Evolutionary conservation across 257 asterid species (phyloP).

Genomic region (Fraxinus quadrangulata): DNA sequence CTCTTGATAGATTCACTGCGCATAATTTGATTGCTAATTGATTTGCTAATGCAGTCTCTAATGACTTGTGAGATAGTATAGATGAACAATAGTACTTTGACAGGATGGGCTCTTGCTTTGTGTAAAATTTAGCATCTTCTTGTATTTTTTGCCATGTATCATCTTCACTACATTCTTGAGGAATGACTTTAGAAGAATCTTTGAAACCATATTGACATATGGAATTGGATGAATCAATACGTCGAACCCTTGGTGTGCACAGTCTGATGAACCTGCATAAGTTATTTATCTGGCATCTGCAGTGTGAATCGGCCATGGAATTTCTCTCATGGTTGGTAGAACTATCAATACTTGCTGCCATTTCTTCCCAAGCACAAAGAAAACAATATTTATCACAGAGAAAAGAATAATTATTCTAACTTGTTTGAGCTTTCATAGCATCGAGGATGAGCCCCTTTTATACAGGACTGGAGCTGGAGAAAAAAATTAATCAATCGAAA

Average conservation of each 20-base stretch:
- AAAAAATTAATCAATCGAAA: background rate
- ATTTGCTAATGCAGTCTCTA: conserved; percentile 40
- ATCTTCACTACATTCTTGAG: conserved; percentile 33
- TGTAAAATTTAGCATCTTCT: conserved; percentile 32
- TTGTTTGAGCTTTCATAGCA: background rate
- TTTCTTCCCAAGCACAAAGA: conserved; percentile 13
- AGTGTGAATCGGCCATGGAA: conserved; percentile 4
- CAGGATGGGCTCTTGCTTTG: conserved; percentile 38
- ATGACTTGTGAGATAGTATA: conserved; percentile 33
- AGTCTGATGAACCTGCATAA: conserved; percentile 1
- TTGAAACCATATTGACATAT: background rate
- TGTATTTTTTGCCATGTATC: conserved; percentile 38
- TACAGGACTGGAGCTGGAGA: conserved; percentile 19
- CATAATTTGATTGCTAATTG: conserved; percentile 36
- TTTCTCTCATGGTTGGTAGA: conserved; percentile 5
- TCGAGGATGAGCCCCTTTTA: conserved; percentile 15
- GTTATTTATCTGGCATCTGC: conserved; percentile 4
- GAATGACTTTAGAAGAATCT: conserved; percentile 17
- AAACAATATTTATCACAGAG: background rate
- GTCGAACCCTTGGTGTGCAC: conserved; percentile 14
- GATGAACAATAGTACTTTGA: conserved; percentile 30
- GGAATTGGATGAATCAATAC: background rate
- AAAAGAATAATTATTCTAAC: background rate
- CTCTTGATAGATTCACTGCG: conserved; percentile 29
- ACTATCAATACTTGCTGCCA: conserved; percentile 37